Conservation (phyloP, 1,284 basidiomycete genomes). For the Dichomitus squalens region DNA sequence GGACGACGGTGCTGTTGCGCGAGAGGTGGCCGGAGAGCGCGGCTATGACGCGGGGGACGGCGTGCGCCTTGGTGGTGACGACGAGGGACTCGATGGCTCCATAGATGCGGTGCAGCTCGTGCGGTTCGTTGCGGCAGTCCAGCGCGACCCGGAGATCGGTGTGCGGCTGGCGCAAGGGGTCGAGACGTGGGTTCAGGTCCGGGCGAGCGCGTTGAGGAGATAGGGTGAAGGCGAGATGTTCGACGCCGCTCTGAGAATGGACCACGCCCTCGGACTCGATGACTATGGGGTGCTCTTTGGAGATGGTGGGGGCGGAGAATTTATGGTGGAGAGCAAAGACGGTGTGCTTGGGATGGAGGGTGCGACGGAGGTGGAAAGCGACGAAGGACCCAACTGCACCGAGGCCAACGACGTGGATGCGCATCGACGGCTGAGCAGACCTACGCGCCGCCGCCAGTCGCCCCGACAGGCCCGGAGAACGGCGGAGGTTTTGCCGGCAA, state of each 20-base stretch:
- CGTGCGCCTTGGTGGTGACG: slow-evolving; percentile 80
- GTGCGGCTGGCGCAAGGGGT: not conserved
- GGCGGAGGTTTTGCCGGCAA: no score
- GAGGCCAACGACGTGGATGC: slow-evolving; percentile 70
- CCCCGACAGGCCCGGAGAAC: no score
- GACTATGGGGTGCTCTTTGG: slow-evolving; percentile 29
- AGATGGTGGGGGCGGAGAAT: slow-evolving; percentile 35
- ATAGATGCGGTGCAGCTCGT: slow-evolving; percentile 3
- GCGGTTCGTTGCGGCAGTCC: slow-evolving; percentile 1
- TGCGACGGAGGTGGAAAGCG: slow-evolving; percentile 73
- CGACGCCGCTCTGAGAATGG: slow-evolving; percentile 44
- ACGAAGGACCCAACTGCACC: slow-evolving; percentile 81
- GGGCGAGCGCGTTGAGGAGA: not conserved
- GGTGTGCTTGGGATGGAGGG: slow-evolving; percentile 51
- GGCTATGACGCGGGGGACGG: slow-evolving; percentile 62
- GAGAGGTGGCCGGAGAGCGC: slow-evolving; percentile 68
- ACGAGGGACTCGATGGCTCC: slow-evolving; percentile 70
- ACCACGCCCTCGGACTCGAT: slow-evolving; percentile 53
- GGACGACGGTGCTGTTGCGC: slow-evolving; percentile 78
- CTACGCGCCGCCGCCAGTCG: not conserved
- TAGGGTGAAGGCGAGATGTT: slow-evolving; percentile 16
- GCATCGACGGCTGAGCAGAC: slow-evolving; percentile 47
- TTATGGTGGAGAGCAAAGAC: slow-evolving; percentile 67
- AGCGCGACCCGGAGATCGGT: slow-evolving; percentile 14
- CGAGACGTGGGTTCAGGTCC: not conserved